Percentiles rank a stretch among this genome's conserved stretches.
Conservation (phyloP, 2,329 filamentous ascomycete species). For the Ambrosiella beaveri region DNA sequence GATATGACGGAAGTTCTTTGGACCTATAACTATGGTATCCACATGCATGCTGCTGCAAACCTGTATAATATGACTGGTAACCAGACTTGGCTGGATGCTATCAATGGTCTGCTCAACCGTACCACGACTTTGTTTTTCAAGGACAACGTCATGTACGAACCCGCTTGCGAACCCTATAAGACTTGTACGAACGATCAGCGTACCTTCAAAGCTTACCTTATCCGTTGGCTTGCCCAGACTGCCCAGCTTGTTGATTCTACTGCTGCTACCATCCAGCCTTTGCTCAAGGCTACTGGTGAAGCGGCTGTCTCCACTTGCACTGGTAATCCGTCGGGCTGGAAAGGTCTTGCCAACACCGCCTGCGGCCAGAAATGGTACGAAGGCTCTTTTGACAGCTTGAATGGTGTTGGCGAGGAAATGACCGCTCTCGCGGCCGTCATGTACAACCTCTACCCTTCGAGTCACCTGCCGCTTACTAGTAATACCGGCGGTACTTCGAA, state of each 20-base stretch:
- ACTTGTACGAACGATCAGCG: constrained; percentile 55
- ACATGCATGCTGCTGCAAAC: constrained; percentile 42
- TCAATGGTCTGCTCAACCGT: constrained; percentile 38
- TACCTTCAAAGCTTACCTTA: constrained; percentile 59
- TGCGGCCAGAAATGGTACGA: constrained; percentile 50
- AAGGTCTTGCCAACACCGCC: constrained; percentile 37
- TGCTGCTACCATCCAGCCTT: constrained; percentile 29
- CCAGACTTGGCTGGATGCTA: constrained; percentile 37
- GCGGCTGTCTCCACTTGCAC: constrained; percentile 36
- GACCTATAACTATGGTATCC: constrained; percentile 53
- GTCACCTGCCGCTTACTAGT: constrained; percentile 30
- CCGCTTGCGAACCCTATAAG: constrained; percentile 42
- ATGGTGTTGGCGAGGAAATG: constrained; percentile 54
- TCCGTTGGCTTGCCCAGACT: constrained; percentile 45
- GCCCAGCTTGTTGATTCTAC: constrained; percentile 38
- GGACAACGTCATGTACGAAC: constrained; percentile 41
- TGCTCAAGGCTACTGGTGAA: constrained; percentile 32
- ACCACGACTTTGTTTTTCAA: constrained; percentile 36
- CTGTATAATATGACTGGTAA: constrained; percentile 43
- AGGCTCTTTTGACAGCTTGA: constrained; percentile 37
- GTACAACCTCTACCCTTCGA: constrained; percentile 35
- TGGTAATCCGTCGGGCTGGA: constrained; percentile 28
- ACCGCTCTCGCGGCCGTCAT: constrained; percentile 46
- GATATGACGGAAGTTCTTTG: constrained; percentile 39
- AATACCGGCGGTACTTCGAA: constrained; percentile 41